Conservation (phyloP, 306 rosid species). For the Morella rubra region DNA sequence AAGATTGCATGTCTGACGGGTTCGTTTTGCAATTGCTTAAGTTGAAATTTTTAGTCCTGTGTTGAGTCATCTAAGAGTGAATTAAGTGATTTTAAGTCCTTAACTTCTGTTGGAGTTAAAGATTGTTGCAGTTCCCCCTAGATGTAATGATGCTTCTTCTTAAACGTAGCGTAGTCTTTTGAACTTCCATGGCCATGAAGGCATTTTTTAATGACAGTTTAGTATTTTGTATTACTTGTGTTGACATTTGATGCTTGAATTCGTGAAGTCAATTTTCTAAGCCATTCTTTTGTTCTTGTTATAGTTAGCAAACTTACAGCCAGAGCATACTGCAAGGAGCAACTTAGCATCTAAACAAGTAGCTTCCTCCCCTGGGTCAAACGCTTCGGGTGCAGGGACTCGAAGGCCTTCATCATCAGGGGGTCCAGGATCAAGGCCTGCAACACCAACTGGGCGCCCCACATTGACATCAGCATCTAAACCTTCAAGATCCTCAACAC, state of each 20-base stretch:
- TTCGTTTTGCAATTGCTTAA: neutral
- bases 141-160: neutral
- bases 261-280: slow-evolving; percentile 27
- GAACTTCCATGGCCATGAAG: neutral
- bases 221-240: neutral
- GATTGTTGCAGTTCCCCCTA: neutral
- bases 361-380: slow-evolving; percentile 68
- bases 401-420: slow-evolving; percentile 87
- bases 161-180: slow-evolving; percentile 1
- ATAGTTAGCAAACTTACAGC: slow-evolving; percentile 76
- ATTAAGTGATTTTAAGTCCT: neutral
- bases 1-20: neutral
- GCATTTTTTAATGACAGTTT: slow-evolving; percentile 8
- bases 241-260: slow-evolving; percentile 18
- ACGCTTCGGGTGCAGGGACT: slow-evolving; percentile 63
- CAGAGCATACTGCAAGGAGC: slow-evolving; percentile 58
- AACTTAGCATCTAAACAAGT: slow-evolving; percentile 60
- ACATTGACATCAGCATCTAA: slow-evolving; percentile 55
- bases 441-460: slow-evolving; percentile 79
- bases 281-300: slow-evolving; percentile 40
- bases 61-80: neutral
- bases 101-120: neutral
- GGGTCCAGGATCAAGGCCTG: slow-evolving; percentile 89
- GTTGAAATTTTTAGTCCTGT: neutral
- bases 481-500: slow-evolving; percentile 83